Percentiles rank a stretch among this genome's conserved stretches.
Evolutionary conservation across 1,284 basidiomycete species (phyloP).

Genomic region (Gomphus bonarii): DNA sequence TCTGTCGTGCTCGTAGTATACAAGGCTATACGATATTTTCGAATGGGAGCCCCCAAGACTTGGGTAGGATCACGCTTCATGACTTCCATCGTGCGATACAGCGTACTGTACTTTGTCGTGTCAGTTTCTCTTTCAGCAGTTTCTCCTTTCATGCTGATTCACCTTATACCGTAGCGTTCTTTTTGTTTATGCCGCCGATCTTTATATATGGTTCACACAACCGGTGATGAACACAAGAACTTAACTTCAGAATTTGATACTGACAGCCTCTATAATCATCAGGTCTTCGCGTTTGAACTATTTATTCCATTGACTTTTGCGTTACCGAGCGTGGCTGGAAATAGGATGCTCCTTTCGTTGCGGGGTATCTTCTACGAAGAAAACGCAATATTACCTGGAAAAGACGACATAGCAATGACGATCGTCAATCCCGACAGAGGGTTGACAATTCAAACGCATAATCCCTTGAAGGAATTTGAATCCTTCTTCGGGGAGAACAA

Average conservation of each 20-base stretch:
- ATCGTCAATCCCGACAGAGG: not conserved
- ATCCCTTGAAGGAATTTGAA: constrained; percentile 5
- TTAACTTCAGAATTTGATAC: not conserved
- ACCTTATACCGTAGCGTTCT: constrained; percentile 2
- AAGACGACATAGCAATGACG: not conserved
- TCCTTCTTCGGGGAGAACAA: constrained; percentile 9
- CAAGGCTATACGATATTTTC: constrained; percentile 3
- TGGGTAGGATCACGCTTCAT: constrained; percentile 9
- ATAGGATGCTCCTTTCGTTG: constrained; percentile 8
- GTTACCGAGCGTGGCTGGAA: constrained; percentile 7
- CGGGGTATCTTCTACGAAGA: constrained; percentile 6
- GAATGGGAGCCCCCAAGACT: constrained; percentile 1
- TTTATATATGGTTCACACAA: constrained; percentile 1
- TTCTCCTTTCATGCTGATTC: not conserved
- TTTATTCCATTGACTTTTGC: constrained; percentile 7
- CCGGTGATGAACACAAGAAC: not conserved
- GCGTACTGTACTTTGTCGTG: constrained; percentile 7
- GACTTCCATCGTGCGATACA: constrained; percentile 5
- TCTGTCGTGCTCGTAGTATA: not conserved
- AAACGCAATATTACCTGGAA: not conserved
- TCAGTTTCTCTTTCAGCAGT: not conserved
- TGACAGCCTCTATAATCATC: not conserved
- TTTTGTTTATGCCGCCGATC: constrained; percentile 6
- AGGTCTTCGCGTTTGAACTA: constrained; percentile 3
- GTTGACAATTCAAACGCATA: constrained; percentile 2